These are phyloP conservation scores for Talaromyces proteolyticus DNA, from an alignment of 495 filamentous ascomycete genomes.

Conservation along the genomic window DNA sequence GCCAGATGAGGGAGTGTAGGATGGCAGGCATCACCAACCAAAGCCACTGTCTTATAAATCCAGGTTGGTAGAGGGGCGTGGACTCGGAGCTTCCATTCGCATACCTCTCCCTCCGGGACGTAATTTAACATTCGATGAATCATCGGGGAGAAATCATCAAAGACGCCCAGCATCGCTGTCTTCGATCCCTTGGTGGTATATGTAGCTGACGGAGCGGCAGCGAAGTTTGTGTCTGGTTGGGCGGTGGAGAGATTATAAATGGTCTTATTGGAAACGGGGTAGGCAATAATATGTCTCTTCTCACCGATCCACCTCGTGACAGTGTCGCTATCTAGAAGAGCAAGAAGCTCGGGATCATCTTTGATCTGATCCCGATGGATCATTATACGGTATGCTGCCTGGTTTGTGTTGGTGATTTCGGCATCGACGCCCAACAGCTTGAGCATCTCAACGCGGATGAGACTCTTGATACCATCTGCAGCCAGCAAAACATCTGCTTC, in stretches of 20 bases:
- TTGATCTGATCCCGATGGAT: slow-evolving; percentile 61
- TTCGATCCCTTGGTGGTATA: slow-evolving; percentile 74
- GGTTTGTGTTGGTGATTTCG: slow-evolving; percentile 62
- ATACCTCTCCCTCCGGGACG: slow-evolving; percentile 76
- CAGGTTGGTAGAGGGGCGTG: slow-evolving; percentile 66
- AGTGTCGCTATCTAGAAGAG: slow-evolving; percentile 57
- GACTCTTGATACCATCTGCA: slow-evolving; percentile 68
- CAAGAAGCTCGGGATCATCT: slow-evolving; percentile 60
- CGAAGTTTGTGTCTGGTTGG: slow-evolving; percentile 71
- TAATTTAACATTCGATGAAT: slow-evolving; percentile 67
- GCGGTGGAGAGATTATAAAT: slow-evolving; percentile 76
- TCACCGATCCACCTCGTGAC: slow-evolving; percentile 76
- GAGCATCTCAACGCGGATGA: slow-evolving; percentile 58
- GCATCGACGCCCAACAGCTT: slow-evolving; percentile 44
- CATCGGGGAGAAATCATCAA: slow-evolving; percentile 63
- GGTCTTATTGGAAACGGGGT: slow-evolving; percentile 65
- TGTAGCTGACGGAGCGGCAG: slow-evolving; percentile 62
- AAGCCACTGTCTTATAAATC: slow-evolving; percentile 69
- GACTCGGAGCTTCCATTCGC: slow-evolving; percentile 73
- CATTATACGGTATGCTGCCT: slow-evolving; percentile 85
- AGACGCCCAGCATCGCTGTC: slow-evolving; percentile 59
- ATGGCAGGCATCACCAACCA: slow-evolving; percentile 49
- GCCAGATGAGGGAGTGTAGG: slow-evolving; percentile 41
- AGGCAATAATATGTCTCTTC: slow-evolving; percentile 77
- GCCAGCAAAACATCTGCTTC: slow-evolving; percentile 66